A percentile compares a stretch with the other conserved stretches of the same genome.
Conservation (phyloP, 164 flowering plant species). For the Umbellularia californica region DNA sequence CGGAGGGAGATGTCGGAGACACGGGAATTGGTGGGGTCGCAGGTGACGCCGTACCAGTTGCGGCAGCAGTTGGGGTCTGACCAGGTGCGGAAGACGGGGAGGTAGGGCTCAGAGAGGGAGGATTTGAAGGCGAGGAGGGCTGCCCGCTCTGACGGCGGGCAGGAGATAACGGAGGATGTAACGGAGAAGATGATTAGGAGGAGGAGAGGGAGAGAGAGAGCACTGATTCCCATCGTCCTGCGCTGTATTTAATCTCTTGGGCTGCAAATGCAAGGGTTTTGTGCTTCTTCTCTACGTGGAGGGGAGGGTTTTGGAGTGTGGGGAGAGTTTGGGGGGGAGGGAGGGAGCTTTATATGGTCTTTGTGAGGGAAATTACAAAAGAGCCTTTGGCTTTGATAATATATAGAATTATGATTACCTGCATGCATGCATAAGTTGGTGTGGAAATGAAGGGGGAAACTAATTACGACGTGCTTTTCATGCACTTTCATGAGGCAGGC, state of each 20-base stretch:
- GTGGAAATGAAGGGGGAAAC: too few relatives aligned
- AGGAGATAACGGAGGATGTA: conserved; percentile 24
- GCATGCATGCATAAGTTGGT: too few relatives aligned
- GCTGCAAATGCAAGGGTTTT: too few relatives aligned
- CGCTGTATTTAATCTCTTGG: not conserved
- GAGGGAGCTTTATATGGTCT: not conserved
- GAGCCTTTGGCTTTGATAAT: not conserved
- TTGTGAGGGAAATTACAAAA: not conserved
- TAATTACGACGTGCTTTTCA: too few relatives aligned
- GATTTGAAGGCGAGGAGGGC: conserved; percentile 60
- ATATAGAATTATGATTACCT: too few relatives aligned
- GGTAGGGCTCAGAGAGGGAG: conserved; percentile 51
- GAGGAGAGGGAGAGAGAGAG: not conserved
- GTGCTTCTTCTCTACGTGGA: not conserved
- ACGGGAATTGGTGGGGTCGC: conserved; percentile 52
- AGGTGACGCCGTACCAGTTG: conserved; percentile 82
- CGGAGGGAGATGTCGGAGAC: conserved; percentile 79
- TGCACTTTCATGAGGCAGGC: too few relatives aligned
- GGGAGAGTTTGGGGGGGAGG: not conserved
- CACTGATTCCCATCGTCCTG: not conserved
- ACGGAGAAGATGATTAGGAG: conserved; percentile 6
- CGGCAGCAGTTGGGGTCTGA: conserved; percentile 69
- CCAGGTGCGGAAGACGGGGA: conserved; percentile 84
- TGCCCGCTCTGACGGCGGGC: conserved; percentile 63
- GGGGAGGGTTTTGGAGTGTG: not conserved